Conservation (phyloP, 2,329 filamentous ascomycete genomes). For the Curvularia sp. region DNA sequence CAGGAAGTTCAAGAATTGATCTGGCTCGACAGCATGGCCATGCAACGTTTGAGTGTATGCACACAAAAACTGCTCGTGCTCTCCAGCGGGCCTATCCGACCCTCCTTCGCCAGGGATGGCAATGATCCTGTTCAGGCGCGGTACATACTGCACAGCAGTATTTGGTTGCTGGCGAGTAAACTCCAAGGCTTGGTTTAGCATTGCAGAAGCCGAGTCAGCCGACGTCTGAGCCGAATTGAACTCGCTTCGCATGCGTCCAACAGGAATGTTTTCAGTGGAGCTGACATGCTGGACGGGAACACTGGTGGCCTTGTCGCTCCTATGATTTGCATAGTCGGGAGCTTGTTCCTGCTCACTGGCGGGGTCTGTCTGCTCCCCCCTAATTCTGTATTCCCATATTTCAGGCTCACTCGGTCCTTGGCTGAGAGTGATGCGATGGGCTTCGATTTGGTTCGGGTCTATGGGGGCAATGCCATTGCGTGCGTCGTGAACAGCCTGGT, state of each 20-base stretch:
- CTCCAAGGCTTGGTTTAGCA: constrained; percentile 35
- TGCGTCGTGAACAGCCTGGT: constrained; percentile 40
- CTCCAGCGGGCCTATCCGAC: constrained; percentile 8
- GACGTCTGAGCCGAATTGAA: neutral
- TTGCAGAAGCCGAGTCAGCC: constrained; percentile 13
- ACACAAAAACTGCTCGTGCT: constrained; percentile 35
- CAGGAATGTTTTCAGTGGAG: constrained; percentile 31
- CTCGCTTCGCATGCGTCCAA: constrained; percentile 24
- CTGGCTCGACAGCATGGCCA: constrained; percentile 38
- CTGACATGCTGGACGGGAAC: constrained; percentile 39
- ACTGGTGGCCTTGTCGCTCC: constrained; percentile 23
- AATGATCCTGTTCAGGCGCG: constrained; percentile 32
- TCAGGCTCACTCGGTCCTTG: constrained; percentile 34
- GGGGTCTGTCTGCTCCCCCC: constrained; percentile 27
- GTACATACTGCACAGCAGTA: constrained; percentile 34
- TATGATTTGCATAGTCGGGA: constrained; percentile 31
- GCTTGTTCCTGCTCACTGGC: constrained; percentile 30
- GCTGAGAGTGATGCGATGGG: constrained; percentile 33
- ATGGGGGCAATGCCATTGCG: constrained; percentile 36
- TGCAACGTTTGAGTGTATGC: constrained; percentile 43
- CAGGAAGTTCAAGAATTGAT: constrained; percentile 44
- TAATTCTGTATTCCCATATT: constrained; percentile 37
- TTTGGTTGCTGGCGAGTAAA: constrained; percentile 39
- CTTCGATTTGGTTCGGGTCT: constrained; percentile 40
- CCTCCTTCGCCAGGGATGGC: constrained; percentile 36